Evolutionary conservation across 441 rosid genomes (phyloP).

Genomic region (Gossypium schwendimanii): DNA sequence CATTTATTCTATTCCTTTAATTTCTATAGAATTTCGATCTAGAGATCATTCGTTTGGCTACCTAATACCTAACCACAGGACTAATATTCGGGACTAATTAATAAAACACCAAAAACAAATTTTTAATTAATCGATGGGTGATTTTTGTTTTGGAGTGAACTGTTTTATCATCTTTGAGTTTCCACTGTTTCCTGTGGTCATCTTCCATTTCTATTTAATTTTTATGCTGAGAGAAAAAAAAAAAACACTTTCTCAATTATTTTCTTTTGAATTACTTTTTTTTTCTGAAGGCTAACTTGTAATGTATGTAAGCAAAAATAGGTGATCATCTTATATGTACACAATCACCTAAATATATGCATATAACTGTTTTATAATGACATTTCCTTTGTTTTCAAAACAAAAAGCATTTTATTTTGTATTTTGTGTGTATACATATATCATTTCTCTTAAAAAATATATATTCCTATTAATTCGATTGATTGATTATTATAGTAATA

Average conservation of each 20-base stretch:
- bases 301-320: neutral
- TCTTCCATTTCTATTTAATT: no score
- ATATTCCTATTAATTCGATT: neutral
- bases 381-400: no score
- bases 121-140: no score
- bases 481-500: neutral
- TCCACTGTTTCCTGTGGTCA: no score
- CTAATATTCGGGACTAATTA: neutral
- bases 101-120: neutral
- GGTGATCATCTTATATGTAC: neutral
- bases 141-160: no score
- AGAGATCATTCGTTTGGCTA: slow-evolving; percentile 20
- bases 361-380: no score
- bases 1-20: slow-evolving; percentile 7
- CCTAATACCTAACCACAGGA: slow-evolving; percentile 36
- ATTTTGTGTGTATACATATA: neutral
- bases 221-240: no score
- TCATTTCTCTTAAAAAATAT: neutral
- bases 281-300: neutral
- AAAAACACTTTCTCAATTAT: neutral
- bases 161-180: no score
- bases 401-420: no score
- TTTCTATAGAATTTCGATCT: neutral
- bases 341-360: no score
- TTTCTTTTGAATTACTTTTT: neutral